Conservation (phyloP, 1,284 basidiomycete genomes). For the Butyriboletus appendiculatus region DNA sequence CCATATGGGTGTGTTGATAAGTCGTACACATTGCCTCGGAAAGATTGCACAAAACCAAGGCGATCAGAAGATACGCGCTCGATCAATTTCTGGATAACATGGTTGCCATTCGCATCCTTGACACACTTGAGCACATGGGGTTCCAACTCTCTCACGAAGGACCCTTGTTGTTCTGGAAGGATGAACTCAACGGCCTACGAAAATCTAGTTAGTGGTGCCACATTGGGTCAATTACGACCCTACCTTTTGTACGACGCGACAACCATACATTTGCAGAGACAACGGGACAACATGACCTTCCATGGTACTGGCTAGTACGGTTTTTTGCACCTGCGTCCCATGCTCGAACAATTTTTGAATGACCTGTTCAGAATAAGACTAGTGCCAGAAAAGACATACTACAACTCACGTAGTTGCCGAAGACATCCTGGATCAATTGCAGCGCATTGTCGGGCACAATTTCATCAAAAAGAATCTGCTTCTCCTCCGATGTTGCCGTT, state of each 20-base stretch:
- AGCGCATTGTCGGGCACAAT: slow-evolving; percentile 79
- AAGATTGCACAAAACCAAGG: slow-evolving; percentile 77
- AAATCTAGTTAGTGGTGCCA: slow-evolving; percentile 5
- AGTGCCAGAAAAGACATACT: not conserved
- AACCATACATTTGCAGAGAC: slow-evolving; percentile 95
- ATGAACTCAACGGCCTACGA: slow-evolving; percentile 83
- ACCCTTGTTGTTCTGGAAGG: slow-evolving; percentile 73
- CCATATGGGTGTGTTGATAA: slow-evolving; percentile 92
- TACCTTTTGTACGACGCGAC: slow-evolving; percentile 89
- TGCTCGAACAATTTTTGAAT: slow-evolving; percentile 96
- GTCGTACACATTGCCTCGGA: slow-evolving; percentile 82
- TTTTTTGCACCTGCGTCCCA: slow-evolving; percentile 78
- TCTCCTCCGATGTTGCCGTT: slow-evolving; percentile 74
- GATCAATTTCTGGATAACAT: slow-evolving; percentile 89
- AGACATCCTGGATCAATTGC: slow-evolving; percentile 90
- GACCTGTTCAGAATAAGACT: slow-evolving; percentile 52
- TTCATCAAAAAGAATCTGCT: slow-evolving; percentile 86
- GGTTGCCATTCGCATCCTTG: slow-evolving; percentile 93
- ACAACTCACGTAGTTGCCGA: slow-evolving; percentile 88
- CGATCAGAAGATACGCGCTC: slow-evolving; percentile 77
- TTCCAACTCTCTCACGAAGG: slow-evolving; percentile 81
- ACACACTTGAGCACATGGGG: slow-evolving; percentile 86
- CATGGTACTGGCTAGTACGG: slow-evolving; percentile 73
- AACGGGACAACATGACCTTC: slow-evolving; percentile 79
- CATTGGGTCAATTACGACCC: not conserved